Evolutionary conservation across 2,329 filamentous ascomycete species (phyloP).

Genomic region (Verticillium albo-atrum): DNA sequence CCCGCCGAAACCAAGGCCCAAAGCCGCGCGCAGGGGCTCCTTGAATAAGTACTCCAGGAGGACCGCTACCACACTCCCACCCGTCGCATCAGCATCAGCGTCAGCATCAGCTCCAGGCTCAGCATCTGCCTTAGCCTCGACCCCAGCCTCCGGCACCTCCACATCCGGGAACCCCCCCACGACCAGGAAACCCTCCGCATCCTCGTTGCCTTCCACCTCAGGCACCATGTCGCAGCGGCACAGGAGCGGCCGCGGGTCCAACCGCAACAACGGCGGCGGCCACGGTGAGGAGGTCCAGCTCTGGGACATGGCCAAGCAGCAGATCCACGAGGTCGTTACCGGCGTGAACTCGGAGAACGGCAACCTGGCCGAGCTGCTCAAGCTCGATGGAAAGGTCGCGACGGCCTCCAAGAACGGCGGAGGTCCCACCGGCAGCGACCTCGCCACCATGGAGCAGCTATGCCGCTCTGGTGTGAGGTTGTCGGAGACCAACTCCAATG

Average conservation of each 20-base stretch:
- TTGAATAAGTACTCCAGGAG: not conserved
- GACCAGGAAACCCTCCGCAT: not conserved
- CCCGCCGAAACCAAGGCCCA: not conserved
- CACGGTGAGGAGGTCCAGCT: conserved; percentile 39
- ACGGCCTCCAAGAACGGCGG: conserved; percentile 30
- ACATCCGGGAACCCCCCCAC: not conserved
- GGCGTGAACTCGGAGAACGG: conserved; percentile 38
- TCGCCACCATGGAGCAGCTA: conserved; percentile 38
- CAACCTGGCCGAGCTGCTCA: conserved; percentile 32
- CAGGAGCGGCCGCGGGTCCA: conserved; percentile 38
- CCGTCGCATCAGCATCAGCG: too few relatives aligned
- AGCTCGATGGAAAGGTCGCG: conserved; percentile 35
- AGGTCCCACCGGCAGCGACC: conserved; percentile 15
- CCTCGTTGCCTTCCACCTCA: not conserved
- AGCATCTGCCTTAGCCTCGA: too few relatives aligned
- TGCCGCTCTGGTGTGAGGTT: conserved; percentile 37
- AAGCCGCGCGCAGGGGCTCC: not conserved
- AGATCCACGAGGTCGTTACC: conserved; percentile 32
- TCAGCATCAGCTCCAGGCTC: too few relatives aligned
- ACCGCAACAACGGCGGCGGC: conserved; percentile 36
- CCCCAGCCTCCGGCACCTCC: too few relatives aligned
- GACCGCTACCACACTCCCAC: not conserved
- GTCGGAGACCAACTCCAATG: conserved; percentile 31
- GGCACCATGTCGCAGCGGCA: conserved; percentile 37
- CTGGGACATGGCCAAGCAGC: conserved; percentile 35